Evolutionary conservation across 352 stramenopile species (phyloP).

Genomic region (Albugo laibachii): DNA sequence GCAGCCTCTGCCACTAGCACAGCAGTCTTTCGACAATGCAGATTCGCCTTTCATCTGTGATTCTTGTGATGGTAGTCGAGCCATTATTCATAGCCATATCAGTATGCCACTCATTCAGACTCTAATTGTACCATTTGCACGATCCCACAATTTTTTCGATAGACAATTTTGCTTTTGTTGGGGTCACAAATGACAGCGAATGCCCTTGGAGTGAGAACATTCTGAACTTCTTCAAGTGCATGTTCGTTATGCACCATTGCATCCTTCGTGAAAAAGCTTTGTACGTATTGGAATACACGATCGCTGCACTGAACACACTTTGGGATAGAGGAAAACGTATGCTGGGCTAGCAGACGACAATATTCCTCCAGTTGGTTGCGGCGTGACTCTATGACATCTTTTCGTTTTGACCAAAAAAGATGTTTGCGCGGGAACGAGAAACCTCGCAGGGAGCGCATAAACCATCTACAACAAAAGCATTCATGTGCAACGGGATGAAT

Average conservation of each 20-base stretch:
- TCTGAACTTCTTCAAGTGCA: neutral
- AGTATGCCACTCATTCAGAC: neutral
- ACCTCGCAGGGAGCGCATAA: slow-evolving; percentile 27
- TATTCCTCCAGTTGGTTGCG: slow-evolving; percentile 32
- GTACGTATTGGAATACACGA: slow-evolving; percentile 27
- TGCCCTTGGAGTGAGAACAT: neutral
- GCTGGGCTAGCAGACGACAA: slow-evolving; percentile 23
- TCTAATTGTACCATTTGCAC: slow-evolving; percentile 33
- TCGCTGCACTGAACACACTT: slow-evolving; percentile 45
- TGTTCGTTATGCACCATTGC: slow-evolving; percentile 5
- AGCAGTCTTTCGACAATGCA: too few species aligned
- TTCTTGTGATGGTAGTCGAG: too few species aligned
- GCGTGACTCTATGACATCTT: slow-evolving; percentile 24
- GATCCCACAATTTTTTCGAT: slow-evolving; percentile 30
- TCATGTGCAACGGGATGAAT: slow-evolving; percentile 15
- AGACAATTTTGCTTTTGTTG: slow-evolving; percentile 65
- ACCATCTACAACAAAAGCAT: slow-evolving; percentile 63
- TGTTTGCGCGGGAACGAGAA: slow-evolving; percentile 48
- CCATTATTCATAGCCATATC: neutral
- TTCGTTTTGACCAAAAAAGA: slow-evolving; percentile 21
- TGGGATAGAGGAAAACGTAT: slow-evolving; percentile 59
- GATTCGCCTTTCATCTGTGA: too few species aligned
- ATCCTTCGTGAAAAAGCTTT: slow-evolving; percentile 39
- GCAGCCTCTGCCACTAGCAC: too few species aligned
- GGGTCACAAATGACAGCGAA: slow-evolving; percentile 47